phyloP scores from a whole-genome alignment of 208 protist species.

The Crithidia expoeki region DNA sequence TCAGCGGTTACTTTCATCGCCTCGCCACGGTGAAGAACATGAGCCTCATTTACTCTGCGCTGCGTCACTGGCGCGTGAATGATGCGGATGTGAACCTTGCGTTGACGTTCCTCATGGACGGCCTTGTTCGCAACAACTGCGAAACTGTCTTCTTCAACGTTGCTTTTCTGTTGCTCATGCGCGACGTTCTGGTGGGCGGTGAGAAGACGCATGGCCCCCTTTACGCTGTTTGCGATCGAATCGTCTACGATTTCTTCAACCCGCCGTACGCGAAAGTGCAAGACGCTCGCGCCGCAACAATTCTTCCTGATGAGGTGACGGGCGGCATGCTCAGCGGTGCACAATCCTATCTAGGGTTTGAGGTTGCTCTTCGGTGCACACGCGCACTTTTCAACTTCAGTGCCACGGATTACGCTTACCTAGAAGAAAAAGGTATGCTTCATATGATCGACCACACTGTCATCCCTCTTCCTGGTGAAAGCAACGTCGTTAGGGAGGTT shows the following conservation, averaged over 20 bases:
- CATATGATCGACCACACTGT: constrained; percentile 60
- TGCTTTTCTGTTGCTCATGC: constrained; percentile 73
- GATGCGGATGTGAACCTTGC: constrained; percentile 81
- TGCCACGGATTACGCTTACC: constrained; percentile 73
- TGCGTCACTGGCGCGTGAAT: constrained; percentile 82
- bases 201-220: constrained; percentile 68
- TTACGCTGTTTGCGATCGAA: constrained; percentile 75
- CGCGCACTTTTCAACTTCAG: constrained; percentile 80
- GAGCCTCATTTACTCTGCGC: constrained; percentile 60
- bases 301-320: constrained; percentile 34
- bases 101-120: constrained; percentile 74
- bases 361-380: constrained; percentile 82
- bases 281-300: constrained; percentile 38
- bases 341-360: constrained; percentile 83
- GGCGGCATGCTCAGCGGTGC: constrained; percentile 56
- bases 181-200: constrained; percentile 74
- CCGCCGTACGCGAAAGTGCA: constrained; percentile 63
- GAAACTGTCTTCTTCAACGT: constrained; percentile 76
- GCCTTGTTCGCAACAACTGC: constrained; percentile 56
- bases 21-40: constrained; percentile 73
- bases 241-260: constrained; percentile 91
- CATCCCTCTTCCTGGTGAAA: constrained; percentile 39
- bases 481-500: not conserved
- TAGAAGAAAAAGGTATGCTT: constrained; percentile 82
- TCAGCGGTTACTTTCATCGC: constrained; percentile 73